These are phyloP conservation scores for Globisporangium yorkense DNA, from an alignment of 352 stramenopile species.

Conservation along the genomic window DNA sequence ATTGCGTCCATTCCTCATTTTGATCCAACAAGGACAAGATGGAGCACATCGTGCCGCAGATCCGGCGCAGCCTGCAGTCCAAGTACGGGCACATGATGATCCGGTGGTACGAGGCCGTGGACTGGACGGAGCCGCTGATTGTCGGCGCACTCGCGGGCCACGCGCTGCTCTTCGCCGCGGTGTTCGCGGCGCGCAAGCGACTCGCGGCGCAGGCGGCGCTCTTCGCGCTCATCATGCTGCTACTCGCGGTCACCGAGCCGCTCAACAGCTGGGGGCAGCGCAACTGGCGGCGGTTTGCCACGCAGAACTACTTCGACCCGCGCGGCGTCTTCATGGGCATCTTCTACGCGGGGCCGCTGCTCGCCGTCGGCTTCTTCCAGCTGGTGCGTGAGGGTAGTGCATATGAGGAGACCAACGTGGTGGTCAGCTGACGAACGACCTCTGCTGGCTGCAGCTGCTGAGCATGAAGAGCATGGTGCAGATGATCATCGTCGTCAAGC, in stretches of 20 bases:
- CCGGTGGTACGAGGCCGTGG: constrained; percentile 76
- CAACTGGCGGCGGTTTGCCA: constrained; percentile 62
- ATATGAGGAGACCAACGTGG: not conserved
- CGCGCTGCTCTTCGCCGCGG: constrained; percentile 35
- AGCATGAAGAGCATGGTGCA: constrained; percentile 78
- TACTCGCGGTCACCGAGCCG: constrained; percentile 49
- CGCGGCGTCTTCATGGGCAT: constrained; percentile 80
- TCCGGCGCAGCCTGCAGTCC: constrained; percentile 59
- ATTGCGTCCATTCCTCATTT: not conserved
- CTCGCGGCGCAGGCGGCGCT: constrained; percentile 52
- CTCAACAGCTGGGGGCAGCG: constrained; percentile 56
- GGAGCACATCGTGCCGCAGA: constrained; percentile 52
- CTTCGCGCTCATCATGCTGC: constrained; percentile 56
- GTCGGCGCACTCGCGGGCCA: constrained; percentile 53
- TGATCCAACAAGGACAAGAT: constrained; percentile 23
- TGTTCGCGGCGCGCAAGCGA: constrained; percentile 54
- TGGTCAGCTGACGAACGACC: too few species aligned
- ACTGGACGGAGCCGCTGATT: constrained; percentile 77
- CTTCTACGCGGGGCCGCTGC: constrained; percentile 71
- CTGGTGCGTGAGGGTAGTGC: constrained; percentile 25
- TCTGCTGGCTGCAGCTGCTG: constrained; percentile 32
- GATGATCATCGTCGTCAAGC: constrained; percentile 78
- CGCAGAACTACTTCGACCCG: constrained; percentile 81
- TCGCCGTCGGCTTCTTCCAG: constrained; percentile 75
- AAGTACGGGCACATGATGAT: constrained; percentile 76